These are phyloP conservation scores for Babesia sp. DNA, from an alignment of 169 alveolate species.

Conservation along the genomic window DNA sequence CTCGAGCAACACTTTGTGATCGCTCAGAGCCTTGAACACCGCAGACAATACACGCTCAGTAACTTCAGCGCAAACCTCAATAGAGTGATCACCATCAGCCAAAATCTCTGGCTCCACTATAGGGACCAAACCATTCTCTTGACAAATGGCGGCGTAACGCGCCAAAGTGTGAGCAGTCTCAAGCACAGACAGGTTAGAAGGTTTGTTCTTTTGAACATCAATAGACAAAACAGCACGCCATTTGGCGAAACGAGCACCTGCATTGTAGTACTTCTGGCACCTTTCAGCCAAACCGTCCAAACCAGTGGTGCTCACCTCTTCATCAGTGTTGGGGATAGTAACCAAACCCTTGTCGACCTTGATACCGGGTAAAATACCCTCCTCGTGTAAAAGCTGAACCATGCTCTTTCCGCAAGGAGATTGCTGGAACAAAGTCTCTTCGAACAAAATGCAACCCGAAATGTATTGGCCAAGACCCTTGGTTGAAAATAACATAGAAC, in stretches of 20 bases:
- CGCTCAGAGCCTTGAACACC: constrained; percentile 92
- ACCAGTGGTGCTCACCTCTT: constrained; percentile 88
- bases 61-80: constrained; percentile 92
- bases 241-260: constrained; percentile 99
- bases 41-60: constrained; percentile 94
- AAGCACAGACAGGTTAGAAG: constrained; percentile 88
- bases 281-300: constrained; percentile 96
- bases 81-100: constrained; percentile 95
- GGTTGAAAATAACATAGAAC: constrained; percentile 93
- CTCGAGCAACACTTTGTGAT: constrained; percentile 92
- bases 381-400: constrained; percentile 84
- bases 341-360: constrained; percentile 96
- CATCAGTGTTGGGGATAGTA: constrained; percentile 89
- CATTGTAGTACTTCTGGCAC: constrained; percentile 92
- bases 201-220: constrained; percentile 87
- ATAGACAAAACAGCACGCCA: constrained; percentile 98
- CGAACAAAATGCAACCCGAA: constrained; percentile 97
- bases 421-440: constrained; percentile 96
- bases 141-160: constrained; percentile 98
- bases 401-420: constrained; percentile 86
- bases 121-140: constrained; percentile 97
- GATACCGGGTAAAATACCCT: constrained; percentile 97
- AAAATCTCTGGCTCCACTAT: constrained; percentile 99
- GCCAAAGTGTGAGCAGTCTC: constrained; percentile 98
- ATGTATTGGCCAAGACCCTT: constrained; percentile 91